A percentile compares a stretch with the other conserved stretches of the same genome.
Evolutionary conservation across 1,284 basidiomycete genomes (phyloP).

Genomic region (Fomitopsis palustris): DNA sequence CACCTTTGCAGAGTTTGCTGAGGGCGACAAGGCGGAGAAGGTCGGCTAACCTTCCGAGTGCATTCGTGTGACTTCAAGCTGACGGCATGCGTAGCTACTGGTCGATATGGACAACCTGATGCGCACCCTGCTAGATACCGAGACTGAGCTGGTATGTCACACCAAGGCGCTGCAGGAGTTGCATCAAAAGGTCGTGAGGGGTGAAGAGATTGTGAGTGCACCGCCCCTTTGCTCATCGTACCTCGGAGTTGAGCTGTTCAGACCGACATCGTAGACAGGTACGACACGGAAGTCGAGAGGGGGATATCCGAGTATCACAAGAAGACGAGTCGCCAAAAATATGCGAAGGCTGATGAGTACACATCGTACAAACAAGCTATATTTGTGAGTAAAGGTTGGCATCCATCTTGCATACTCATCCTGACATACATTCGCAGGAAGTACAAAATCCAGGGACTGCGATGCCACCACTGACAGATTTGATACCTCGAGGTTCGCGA

Average conservation of each 20-base stretch:
- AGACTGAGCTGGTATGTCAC: conserved; percentile 54
- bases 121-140: conserved; percentile 63
- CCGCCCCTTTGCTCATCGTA: conserved; percentile 11
- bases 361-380: conserved; percentile 60
- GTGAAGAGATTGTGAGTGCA: conserved; percentile 53
- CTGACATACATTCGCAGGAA: conserved; percentile 42
- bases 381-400: conserved; percentile 49
- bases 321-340: conserved; percentile 73
- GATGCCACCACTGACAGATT: conserved; percentile 75
- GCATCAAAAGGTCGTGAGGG: conserved; percentile 48
- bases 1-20: conserved; percentile 59
- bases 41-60: conserved; percentile 29
- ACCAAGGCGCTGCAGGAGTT: conserved; percentile 52
- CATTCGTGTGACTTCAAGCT: background rate
- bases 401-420: background rate
- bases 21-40: conserved; percentile 48
- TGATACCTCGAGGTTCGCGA: conserved; percentile 62
- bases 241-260: conserved; percentile 21
- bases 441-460: conserved; percentile 59
- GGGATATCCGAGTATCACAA: conserved; percentile 45
- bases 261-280: conserved; percentile 45
- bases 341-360: conserved; percentile 62
- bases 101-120: conserved; percentile 58
- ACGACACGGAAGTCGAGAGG: conserved; percentile 40
- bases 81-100: conserved; percentile 42